phyloP scores from a whole-genome alignment of 805 yeast genomes.

The Yarrowia deformans region DNA sequence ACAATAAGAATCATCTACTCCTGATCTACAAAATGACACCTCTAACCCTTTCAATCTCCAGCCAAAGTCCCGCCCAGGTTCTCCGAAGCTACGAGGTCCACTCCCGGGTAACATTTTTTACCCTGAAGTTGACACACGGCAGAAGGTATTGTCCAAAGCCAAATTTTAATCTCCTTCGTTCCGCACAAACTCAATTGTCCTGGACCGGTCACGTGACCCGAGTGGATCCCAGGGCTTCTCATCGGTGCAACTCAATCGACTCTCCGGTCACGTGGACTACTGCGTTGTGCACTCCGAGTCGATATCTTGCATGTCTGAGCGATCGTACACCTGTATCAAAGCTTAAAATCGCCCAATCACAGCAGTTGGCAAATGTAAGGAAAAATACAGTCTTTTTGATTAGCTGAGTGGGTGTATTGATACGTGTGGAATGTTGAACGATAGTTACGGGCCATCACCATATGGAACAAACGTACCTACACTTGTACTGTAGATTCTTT shows the following conservation, averaged over 20 bases:
- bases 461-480: too few relatives aligned
- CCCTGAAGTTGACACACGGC: constrained; percentile 23
- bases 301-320: constrained; percentile 4
- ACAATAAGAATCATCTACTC: too few relatives aligned
- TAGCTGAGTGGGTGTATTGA: too few relatives aligned
- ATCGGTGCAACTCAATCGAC: background rate
- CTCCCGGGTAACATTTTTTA: constrained; percentile 20
- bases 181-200: constrained; percentile 23
- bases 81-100: background rate
- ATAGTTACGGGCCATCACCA: too few relatives aligned
- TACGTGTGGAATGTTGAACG: too few relatives aligned
- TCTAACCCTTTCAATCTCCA: too few relatives aligned
- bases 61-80: background rate
- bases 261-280: constrained; percentile 5
- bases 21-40: background rate
- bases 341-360: background rate
- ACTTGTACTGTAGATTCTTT: too few relatives aligned
- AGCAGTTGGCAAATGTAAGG: background rate
- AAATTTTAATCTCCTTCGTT: constrained; percentile 23
- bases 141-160: constrained; percentile 5
- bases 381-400: too few relatives aligned
- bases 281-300: background rate
- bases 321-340: background rate
- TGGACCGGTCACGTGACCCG: constrained; percentile 9
- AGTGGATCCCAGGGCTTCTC: background rate